A percentile compares a stretch with the other conserved stretches of the same genome.
These are phyloP conservation scores for Penicillium crustosum DNA, from an alignment of 2,329 filamentous ascomycete species.

Conservation along the genomic window DNA sequence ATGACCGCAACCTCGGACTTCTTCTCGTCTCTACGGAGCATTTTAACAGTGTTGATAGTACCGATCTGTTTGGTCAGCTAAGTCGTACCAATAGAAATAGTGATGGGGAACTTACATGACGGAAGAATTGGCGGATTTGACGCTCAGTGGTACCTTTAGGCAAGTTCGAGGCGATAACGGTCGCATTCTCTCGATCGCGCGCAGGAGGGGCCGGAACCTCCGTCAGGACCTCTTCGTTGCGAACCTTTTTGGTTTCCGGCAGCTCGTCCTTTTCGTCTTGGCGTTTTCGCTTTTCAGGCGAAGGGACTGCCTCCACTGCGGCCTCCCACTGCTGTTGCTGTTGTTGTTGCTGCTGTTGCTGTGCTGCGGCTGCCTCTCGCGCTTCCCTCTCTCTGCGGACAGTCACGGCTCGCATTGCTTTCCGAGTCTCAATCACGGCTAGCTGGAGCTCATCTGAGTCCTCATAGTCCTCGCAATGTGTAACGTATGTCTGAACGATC, in stretches of 20 bases:
- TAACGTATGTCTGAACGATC: slow-evolving; percentile 48
- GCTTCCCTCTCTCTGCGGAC: slow-evolving; percentile 67
- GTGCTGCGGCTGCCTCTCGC: slow-evolving; percentile 52
- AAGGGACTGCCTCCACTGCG: slow-evolving; percentile 18
- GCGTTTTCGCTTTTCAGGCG: slow-evolving; percentile 67
- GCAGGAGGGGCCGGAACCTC: slow-evolving; percentile 51
- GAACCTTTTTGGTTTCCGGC: slow-evolving; percentile 9
- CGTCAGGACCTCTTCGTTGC: slow-evolving; percentile 30
- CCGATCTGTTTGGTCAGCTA: slow-evolving; percentile 57
- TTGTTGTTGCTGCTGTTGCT: slow-evolving; percentile 24
- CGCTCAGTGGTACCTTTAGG: slow-evolving; percentile 68
- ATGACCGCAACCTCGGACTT: slow-evolving; percentile 70
- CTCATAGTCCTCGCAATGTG: slow-evolving; percentile 83
- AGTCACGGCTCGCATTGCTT: slow-evolving; percentile 62
- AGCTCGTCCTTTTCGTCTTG: slow-evolving; percentile 50
- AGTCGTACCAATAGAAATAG: neutral
- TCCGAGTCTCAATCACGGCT: slow-evolving; percentile 71
- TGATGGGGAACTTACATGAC: slow-evolving; percentile 54
- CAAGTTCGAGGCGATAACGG: slow-evolving; percentile 76
- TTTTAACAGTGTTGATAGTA: slow-evolving; percentile 72
- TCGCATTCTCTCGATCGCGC: slow-evolving; percentile 87
- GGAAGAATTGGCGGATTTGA: slow-evolving; percentile 84
- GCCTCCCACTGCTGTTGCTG: slow-evolving; percentile 23
- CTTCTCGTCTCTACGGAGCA: slow-evolving; percentile 63
- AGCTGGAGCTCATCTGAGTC: slow-evolving; percentile 70